Conservation (phyloP, 2,329 filamentous ascomycete species). For the Furcasterigmium furcatum region DNA sequence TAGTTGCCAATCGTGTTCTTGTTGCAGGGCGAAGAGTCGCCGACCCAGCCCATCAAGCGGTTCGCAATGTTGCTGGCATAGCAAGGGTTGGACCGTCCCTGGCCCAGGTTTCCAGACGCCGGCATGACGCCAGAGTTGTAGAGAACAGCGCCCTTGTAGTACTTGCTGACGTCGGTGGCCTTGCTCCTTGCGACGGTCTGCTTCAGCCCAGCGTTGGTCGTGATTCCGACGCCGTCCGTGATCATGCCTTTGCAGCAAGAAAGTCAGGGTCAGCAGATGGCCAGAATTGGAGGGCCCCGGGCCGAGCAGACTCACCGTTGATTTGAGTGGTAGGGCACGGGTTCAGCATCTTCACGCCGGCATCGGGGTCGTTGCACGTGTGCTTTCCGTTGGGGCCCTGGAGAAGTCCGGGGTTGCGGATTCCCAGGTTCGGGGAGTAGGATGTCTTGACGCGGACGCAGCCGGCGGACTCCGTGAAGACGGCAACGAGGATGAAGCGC, state of each 20-base stretch:
- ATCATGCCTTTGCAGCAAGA: slow-evolving; percentile 19
- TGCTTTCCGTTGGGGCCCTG: slow-evolving; percentile 3
- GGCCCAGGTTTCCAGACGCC: slow-evolving; percentile 23
- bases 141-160: slow-evolving; percentile 30
- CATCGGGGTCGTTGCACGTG: slow-evolving; percentile 5
- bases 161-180: slow-evolving; percentile 18
- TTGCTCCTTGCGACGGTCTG: slow-evolving; percentile 23
- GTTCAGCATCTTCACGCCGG: background rate
- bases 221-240: slow-evolving; percentile 31
- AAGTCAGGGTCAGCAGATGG: no score
- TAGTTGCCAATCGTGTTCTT: slow-evolving; percentile 8
- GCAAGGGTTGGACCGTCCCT: slow-evolving; percentile 15
- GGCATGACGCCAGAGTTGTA: slow-evolving; percentile 36
- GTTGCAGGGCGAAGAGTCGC: slow-evolving; percentile 10
- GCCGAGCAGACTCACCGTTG: background rate
- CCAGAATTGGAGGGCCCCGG: no score
- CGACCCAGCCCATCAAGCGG: slow-evolving; percentile 14
- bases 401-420: slow-evolving; percentile 3
- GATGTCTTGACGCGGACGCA: slow-evolving; percentile 5
- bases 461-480: slow-evolving; percentile 1
- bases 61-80: slow-evolving; percentile 19
- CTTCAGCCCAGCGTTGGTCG: slow-evolving; percentile 26
- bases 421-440: slow-evolving; percentile 1
- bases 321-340: slow-evolving; percentile 2
- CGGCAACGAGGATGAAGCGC: slow-evolving; percentile 5